Base-by-base conservation (phyloP, 2,329 filamentous ascomycete genomes). In the Xylaria sp. region DNA sequence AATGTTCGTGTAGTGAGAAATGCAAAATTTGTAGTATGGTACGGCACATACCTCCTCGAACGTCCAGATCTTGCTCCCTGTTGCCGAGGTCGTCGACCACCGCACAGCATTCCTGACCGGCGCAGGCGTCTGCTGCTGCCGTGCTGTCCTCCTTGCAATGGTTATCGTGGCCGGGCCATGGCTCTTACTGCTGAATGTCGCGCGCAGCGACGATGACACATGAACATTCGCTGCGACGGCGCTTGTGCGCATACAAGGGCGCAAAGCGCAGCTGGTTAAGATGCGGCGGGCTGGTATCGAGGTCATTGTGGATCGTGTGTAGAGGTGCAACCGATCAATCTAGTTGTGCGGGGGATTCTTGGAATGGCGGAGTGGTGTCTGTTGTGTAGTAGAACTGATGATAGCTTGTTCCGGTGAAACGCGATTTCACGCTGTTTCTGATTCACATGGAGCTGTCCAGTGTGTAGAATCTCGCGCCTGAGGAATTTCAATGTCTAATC, bases 11-110 rank as follows among this genome's bases (percentile, higher is more conserved):
- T n/a, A n/a, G n/a, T n/a, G n/a, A n/a, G n/a, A n/a, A n/a, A n/a
- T n/a, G n/a, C n/a, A n/a, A n/a, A n/a, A 41, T 41, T 6, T 12
- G 25, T 25, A 25, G 25, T 25, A 15, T 6, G 15, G 13, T 7
- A n/a, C 15, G 41, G 7, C 28, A 72, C 75, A 15, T 66, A 80
- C 78, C 69, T 80, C 76, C 58, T 79, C 76, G 44, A 79, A 79
- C 12, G 28, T 75, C 75, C 75, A 79, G 66, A 76, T 77, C 73
- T 74, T 75, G 63, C 71, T 76, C 56, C 66, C 71, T 50, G 70
- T 71, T 20, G 73, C 48, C n/a, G 74, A 69, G 18, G 70, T 73
- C n/a, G 77, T 74, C 18, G 71, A 74, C 74, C 74, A 75, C 31
- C 75, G 73, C 31, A 70, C 56, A 12, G 64, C 48, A 39, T 15